phyloP scores from a whole-genome alignment of 2,329 filamentous ascomycete species.

The Thielaviopsis cerberus region DNA sequence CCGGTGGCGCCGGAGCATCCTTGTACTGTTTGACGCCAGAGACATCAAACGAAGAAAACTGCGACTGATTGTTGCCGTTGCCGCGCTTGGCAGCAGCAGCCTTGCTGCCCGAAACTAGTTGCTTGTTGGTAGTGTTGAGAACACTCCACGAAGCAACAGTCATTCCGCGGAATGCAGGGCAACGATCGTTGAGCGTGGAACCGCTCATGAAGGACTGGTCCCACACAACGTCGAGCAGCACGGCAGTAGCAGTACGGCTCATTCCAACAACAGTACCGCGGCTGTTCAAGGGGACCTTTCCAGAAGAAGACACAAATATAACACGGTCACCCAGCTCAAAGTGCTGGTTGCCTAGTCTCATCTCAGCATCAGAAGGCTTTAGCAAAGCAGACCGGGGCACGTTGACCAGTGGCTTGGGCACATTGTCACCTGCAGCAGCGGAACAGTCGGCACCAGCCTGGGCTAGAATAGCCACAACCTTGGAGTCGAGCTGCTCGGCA shows the following conservation, averaged over 20 bases:
- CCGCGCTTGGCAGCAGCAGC: conserved; percentile 21
- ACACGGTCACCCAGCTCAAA: conserved; percentile 80
- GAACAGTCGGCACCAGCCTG: conserved; percentile 31
- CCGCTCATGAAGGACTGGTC: conserved; percentile 95
- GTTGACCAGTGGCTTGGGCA: conserved; percentile 19
- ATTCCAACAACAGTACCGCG: conserved; percentile 89
- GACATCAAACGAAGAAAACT: conserved; percentile 32
- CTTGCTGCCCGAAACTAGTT: conserved; percentile 55
- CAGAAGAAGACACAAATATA: conserved; percentile 79
- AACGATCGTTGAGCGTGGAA: conserved; percentile 74
- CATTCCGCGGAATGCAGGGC: conserved; percentile 81
- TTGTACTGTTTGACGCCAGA: conserved; percentile 43
- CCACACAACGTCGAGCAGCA: conserved; percentile 80
- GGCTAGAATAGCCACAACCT: conserved; percentile 68
- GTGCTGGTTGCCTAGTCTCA: conserved; percentile 66
- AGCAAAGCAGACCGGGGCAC: conserved; percentile 76
- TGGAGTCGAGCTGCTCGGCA: conserved; percentile 86
- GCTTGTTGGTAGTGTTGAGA: conserved; percentile 66
- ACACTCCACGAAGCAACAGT: conserved; percentile 79
- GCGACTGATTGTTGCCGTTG: conserved; percentile 27
- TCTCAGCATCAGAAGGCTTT: conserved; percentile 90
- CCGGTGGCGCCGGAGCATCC: conserved; percentile 35
- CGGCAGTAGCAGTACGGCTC: conserved; percentile 65
- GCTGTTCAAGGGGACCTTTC: conserved; percentile 83
- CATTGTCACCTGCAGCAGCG: conserved; percentile 25